These are phyloP conservation scores for Madurella mycetomatis DNA, from an alignment of 2,329 filamentous ascomycete species.

Conservation along the genomic window DNA sequence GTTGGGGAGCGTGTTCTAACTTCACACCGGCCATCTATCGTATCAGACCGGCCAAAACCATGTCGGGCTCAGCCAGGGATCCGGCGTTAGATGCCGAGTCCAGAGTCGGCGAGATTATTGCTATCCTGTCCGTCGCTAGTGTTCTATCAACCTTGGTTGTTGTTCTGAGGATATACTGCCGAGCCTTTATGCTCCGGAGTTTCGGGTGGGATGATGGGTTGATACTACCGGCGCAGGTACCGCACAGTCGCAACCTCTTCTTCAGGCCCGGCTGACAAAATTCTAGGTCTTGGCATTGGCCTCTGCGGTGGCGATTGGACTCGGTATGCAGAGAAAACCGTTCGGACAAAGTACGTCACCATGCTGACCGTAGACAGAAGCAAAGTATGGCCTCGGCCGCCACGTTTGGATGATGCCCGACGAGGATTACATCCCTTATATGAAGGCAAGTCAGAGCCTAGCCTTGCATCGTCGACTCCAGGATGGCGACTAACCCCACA, in stretches of 20 bases:
- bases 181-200: constrained; percentile 15
- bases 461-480: no score
- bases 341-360: not conserved
- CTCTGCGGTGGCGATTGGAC: constrained; percentile 16
- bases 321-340: constrained; percentile 10
- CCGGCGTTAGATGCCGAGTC: constrained; percentile 17
- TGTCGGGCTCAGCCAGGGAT: constrained; percentile 13
- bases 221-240: constrained; percentile 20
- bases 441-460: constrained; percentile 9
- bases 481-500: not conserved
- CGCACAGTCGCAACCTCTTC: not conserved
- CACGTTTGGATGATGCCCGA: constrained; percentile 17
- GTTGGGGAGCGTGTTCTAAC: not conserved
- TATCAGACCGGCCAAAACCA: constrained; percentile 3
- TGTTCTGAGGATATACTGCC: constrained; percentile 15
- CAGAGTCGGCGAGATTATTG: constrained; percentile 14
- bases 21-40: not conserved
- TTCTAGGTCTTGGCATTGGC: constrained; percentile 16
- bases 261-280: not conserved
- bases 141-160: constrained; percentile 16
- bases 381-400: constrained; percentile 20
- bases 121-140: constrained; percentile 15
- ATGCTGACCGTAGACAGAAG: constrained; percentile 8
- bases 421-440: constrained; percentile 16
- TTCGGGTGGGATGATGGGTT: constrained; percentile 20